phyloP scores from a whole-genome alignment of 2,329 filamentous ascomycete genomes.

The Pseudocercospora cruenta region DNA sequence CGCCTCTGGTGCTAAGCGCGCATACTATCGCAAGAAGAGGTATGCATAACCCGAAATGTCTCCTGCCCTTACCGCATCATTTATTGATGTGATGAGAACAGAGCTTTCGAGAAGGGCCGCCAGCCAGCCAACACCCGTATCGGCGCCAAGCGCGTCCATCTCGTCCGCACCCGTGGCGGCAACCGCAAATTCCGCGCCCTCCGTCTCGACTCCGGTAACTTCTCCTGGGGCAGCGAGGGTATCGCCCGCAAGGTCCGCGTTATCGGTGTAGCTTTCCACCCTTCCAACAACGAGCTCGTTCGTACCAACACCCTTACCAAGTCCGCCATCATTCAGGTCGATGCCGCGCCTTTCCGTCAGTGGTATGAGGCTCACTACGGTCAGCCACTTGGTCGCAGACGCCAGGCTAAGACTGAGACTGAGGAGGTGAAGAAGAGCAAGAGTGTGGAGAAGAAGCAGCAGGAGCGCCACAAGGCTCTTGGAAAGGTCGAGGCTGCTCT shows the following conservation, averaged over 20 bases:
- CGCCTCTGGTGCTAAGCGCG: conserved; percentile 90
- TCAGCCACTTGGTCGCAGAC: conserved; percentile 83
- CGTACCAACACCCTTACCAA: conserved; percentile 99
- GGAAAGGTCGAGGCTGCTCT: conserved; percentile 93
- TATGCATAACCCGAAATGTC: conserved; percentile 59
- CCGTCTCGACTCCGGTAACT: conserved; percentile 98
- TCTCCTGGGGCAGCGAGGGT: conserved; percentile 98
- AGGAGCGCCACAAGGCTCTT: conserved; percentile 74
- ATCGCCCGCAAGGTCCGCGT: conserved; percentile 98
- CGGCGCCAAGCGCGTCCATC: conserved; percentile 92
- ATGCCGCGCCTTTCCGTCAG: conserved; percentile 98
- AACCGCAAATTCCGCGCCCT: conserved; percentile 99
- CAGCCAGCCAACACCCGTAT: conserved; percentile 99
- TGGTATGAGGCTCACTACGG: conserved; percentile 99
- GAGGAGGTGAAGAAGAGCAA: conserved; percentile 89
- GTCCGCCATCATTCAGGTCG: conserved; percentile 97
- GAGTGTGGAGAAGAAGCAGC: conserved; percentile 94
- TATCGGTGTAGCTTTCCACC: conserved; percentile 97
- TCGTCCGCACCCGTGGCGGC: conserved; percentile 94
- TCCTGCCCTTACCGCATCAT: conserved; percentile 64
- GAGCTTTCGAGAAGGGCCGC: conserved; percentile 99
- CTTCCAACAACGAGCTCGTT: conserved; percentile 99
- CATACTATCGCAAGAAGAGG: conserved; percentile 63
- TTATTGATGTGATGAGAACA: conserved; percentile 65
- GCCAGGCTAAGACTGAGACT: conserved; percentile 69